Evolutionary conservation across 2,329 filamentous ascomycete genomes (phyloP).

Genomic region (Aspergillus sp.): DNA sequence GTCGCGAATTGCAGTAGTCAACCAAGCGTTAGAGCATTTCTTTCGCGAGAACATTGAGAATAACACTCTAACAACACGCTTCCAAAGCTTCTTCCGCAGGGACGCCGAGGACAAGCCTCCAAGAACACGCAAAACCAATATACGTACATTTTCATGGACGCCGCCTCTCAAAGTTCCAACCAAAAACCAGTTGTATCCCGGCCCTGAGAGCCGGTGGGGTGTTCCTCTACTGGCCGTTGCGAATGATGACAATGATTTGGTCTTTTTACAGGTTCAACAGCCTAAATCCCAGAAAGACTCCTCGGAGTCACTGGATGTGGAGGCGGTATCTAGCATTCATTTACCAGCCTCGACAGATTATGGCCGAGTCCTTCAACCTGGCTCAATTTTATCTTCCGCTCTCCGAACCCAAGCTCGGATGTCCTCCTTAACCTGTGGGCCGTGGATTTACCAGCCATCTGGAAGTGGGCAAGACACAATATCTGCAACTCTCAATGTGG

Average conservation of each 20-base stretch:
- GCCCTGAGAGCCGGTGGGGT: constrained; percentile 34
- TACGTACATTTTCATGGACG: constrained; percentile 46
- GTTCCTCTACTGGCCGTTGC: constrained; percentile 35
- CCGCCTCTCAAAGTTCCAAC: constrained; percentile 27
- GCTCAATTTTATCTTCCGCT: constrained; percentile 31
- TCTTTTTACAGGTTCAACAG: constrained; percentile 29
- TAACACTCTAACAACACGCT: constrained; percentile 24
- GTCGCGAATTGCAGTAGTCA: constrained; percentile 55
- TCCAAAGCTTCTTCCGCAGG: constrained; percentile 29
- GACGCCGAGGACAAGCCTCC: constrained; percentile 21
- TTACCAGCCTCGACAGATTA: constrained; percentile 15
- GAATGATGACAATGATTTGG: constrained; percentile 41
- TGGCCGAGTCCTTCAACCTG: constrained; percentile 19
- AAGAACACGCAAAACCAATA: constrained; percentile 30
- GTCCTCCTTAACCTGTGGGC: constrained; percentile 31
- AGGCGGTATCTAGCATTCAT: constrained; percentile 26
- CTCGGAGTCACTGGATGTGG: constrained; percentile 19
- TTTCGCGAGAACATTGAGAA: constrained; percentile 28
- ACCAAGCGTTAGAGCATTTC: constrained; percentile 47
- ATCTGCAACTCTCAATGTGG: constrained; percentile 26
- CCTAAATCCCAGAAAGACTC: neutral
- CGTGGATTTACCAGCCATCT: constrained; percentile 26
- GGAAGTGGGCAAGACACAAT: neutral
- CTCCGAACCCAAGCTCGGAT: constrained; percentile 26
- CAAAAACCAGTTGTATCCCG: constrained; percentile 1